Base-by-base conservation (phyloP, 2,329 filamentous ascomycete species). In the Phoma sp. region DNA sequence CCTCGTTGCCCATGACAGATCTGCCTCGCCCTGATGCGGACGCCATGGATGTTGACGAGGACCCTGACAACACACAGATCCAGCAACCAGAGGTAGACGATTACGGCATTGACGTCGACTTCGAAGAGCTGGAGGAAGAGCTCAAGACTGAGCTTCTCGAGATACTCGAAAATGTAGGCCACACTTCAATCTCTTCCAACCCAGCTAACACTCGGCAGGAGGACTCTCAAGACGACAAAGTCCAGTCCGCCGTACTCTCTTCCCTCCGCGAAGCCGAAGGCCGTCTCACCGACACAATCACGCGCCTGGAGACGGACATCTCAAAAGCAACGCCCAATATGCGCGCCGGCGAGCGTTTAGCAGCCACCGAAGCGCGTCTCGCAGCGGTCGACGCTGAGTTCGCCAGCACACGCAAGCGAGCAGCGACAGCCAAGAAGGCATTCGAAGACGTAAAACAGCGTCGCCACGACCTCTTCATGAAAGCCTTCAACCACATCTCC, bases 241-340 rank as follows among this genome's bases (percentile, higher is more conserved):
- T 64, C 10, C 64, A 62, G 39, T 55, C 57, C 5, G 55, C 63
- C 44, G 61, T 66, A 13, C 39, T 62, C 10, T 53, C 60, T 15
- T 48, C 61, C 9, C 61, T 71, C 44, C 65, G 65, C 38, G 57
- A 64, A 17, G 78, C 89, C 22, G 94, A 97, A 69, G 86, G 90
- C 40, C 83, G 84, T 54, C 82, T 99, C 1, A 85, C 89, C 48
- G 91, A 96, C 49, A 88, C 87, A 68, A 92, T 99, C 61, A 81
- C 84, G 19, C 83, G 84, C 25, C 82, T 99, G 9, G 87, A 88
- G 39, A 80, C 84, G 29, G 91, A 96, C 65, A 85, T 99, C 19
- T 92, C 96, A 72, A 96, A 96, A 77, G 88, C 98, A 76, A 93
- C 95, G 58, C 95, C 95, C 24, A 98, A 99, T 75, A 96, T 96